These are phyloP conservation scores for Aspergillus hortae DNA, from an alignment of 2,329 filamentous ascomycete genomes.

Conservation along the genomic window DNA sequence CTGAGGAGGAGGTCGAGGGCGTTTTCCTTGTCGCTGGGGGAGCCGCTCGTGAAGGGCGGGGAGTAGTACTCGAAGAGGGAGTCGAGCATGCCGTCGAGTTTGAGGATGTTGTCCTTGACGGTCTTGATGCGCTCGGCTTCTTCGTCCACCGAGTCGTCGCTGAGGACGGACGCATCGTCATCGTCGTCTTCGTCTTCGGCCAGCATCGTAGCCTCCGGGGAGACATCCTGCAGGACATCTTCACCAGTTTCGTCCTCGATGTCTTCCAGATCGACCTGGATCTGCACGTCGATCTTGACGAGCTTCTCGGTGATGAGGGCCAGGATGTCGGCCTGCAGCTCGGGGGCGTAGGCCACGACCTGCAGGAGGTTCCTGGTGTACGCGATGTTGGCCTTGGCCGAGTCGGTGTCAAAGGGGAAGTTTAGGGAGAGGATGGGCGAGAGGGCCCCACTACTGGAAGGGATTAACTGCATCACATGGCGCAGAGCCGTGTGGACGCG, in stretches of 20 bases:
- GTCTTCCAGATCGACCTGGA: slow-evolving; percentile 90
- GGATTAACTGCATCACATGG: slow-evolving; percentile 75
- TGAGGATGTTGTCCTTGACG: slow-evolving; percentile 78
- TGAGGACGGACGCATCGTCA: slow-evolving; percentile 59
- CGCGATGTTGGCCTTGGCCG: slow-evolving; percentile 74
- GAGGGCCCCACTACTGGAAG: slow-evolving; percentile 69
- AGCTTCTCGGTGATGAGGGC: slow-evolving; percentile 79
- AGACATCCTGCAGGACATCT: slow-evolving; percentile 54
- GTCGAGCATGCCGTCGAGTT: slow-evolving; percentile 87
- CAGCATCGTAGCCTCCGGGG: slow-evolving; percentile 20
- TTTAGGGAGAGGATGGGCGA: slow-evolving; percentile 62
- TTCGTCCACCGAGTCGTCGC: slow-evolving; percentile 56
- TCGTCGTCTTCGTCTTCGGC: slow-evolving; percentile 57
- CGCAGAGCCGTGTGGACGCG: slow-evolving; percentile 73
- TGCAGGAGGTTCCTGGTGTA: slow-evolving; percentile 82
- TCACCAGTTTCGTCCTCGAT: slow-evolving; percentile 84
- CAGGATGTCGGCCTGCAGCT: slow-evolving; percentile 74
- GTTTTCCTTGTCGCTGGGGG: slow-evolving; percentile 65
- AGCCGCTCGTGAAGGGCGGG: slow-evolving; percentile 65
- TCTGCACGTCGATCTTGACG: slow-evolving; percentile 92
- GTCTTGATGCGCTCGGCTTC: slow-evolving; percentile 55
- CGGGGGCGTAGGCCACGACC: slow-evolving; percentile 72
- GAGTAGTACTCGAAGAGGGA: slow-evolving; percentile 81
- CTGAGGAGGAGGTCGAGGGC: slow-evolving; percentile 75
- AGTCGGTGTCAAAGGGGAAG: slow-evolving; percentile 75